Conservation (phyloP, 306 rosid genomes). For the Begonia peltatifolia region DNA sequence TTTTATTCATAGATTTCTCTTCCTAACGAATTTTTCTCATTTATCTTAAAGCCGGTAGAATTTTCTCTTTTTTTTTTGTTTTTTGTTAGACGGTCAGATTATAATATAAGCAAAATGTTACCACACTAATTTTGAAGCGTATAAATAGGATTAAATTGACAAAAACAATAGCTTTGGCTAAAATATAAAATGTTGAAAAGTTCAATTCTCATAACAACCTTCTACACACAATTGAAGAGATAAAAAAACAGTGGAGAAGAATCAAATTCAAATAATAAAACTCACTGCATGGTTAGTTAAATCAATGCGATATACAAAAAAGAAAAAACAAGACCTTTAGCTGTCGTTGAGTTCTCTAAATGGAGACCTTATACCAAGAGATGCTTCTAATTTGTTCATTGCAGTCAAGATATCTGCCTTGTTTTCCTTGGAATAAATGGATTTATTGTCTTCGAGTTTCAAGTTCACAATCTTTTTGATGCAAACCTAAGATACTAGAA, state of each 20-base stretch:
- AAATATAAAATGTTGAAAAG: neutral
- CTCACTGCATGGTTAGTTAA: too few relatives aligned
- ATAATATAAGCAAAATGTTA: too few relatives aligned
- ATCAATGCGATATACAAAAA: neutral
- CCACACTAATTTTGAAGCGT: too few relatives aligned
- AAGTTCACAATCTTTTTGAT: constrained; percentile 21
- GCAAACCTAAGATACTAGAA: too few relatives aligned
- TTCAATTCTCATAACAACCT: neutral
- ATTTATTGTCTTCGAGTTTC: constrained; percentile 18
- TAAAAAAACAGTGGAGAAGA: neutral
- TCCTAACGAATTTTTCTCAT: too few relatives aligned
- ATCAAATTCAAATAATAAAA: neutral
- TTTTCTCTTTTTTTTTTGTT: too few relatives aligned
- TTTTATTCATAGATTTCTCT: too few relatives aligned
- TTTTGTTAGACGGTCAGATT: too few relatives aligned
- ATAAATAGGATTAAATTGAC: too few relatives aligned
- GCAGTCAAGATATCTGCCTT: constrained; percentile 16
- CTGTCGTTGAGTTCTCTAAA: constrained; percentile 42
- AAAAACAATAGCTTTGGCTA: too few relatives aligned
- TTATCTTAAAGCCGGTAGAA: too few relatives aligned
- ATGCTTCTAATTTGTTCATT: constrained; percentile 30
- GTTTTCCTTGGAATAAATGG: constrained; percentile 28
- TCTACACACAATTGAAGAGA: neutral
- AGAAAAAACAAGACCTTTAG: neutral
- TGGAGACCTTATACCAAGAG: constrained; percentile 35